Conservation (phyloP, 2,329 filamentous ascomycete species). For the Madurella mycetomatis region DNA sequence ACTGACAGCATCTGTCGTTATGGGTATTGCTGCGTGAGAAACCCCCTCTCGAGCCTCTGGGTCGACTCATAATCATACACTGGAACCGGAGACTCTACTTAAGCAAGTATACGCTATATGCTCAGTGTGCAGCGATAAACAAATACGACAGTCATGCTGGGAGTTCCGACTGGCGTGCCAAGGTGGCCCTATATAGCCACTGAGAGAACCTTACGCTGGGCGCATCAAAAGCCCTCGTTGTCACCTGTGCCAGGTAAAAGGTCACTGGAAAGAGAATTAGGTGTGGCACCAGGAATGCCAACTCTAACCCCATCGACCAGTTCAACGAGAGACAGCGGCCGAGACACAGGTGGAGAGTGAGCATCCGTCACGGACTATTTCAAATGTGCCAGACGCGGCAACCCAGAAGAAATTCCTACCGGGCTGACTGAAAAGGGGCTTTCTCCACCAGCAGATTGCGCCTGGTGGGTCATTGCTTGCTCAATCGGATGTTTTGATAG, state of each 20-base stretch:
- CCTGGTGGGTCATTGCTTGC: too few relatives aligned
- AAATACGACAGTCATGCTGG: conserved; percentile 13
- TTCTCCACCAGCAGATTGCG: too few relatives aligned
- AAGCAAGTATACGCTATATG: not conserved
- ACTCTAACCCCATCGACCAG: conserved; percentile 52
- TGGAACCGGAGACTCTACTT: too few relatives aligned
- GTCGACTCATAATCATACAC: too few relatives aligned
- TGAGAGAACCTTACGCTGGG: conserved; percentile 55
- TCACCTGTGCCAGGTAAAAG: conserved; percentile 52
- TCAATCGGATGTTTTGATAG: too few relatives aligned
- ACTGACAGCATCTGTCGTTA: too few relatives aligned
- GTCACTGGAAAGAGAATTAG: conserved; percentile 55
- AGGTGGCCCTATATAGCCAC: conserved; percentile 50
- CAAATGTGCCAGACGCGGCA: too few relatives aligned
- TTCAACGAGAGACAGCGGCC: not conserved
- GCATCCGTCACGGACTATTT: too few relatives aligned
- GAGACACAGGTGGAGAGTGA: not conserved
- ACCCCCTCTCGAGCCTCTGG: too few relatives aligned
- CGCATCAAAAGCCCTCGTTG: conserved; percentile 52
- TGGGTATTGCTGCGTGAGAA: too few relatives aligned
- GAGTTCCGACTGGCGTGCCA: conserved; percentile 25
- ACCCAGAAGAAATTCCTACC: too few relatives aligned
- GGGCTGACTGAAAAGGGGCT: too few relatives aligned
- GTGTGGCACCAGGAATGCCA: conserved; percentile 55
- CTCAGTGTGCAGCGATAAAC: not conserved